Evolutionary conservation across 2,329 filamentous ascomycete genomes (phyloP), one percentile per base, ranked within the genome.

Genomic region (Coleophoma crateriformis): DNA sequence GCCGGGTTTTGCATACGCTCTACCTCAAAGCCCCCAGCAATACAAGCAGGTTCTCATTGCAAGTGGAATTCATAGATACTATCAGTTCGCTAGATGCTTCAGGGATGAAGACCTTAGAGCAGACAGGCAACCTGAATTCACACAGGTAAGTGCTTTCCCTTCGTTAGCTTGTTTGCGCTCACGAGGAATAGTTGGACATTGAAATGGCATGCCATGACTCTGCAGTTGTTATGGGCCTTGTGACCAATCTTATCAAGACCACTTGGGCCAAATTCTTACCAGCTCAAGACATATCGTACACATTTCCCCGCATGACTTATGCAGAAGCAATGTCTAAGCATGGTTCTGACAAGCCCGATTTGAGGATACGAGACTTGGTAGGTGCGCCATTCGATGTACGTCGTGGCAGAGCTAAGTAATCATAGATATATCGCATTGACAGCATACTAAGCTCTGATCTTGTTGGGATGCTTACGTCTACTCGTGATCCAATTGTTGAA

Each of bases 41-140:
- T 99, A 97, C 66, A 99, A 99, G 71, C 94, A 99, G 71, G 88
- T 96, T 2, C 78, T 99, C 39, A 97, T 99, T 90, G 88, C 90
- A 0, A 87, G 88, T 53, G 92, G 92, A 0, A 79, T 96, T 11
- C 71, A 77, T 1, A 81, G 79, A 38, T 99, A 99, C 66, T 95
- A 86, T 67, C 94, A 99, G 61, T 90, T 96, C 70, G 95, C 94
- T 2, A 85, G 84, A 55, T 99, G 94, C 64, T 99, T 96, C 68
- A 84, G 94, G 13, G 95, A 99, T 62, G 94, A 99, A 64, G 95
- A 97, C 66, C 74, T 94, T 34, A 80, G 94, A 17, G 88, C 92
- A 1, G 95, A 99, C 66, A 78, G 94, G 38, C 94, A 99, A 64
- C 95, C 94, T 0, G 94, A 99, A 64, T 99, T 99, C 63, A 96